Base-by-base conservation (phyloP, 2,329 filamentous ascomycete genomes). In the Stagonosporopsis vannaccii region DNA sequence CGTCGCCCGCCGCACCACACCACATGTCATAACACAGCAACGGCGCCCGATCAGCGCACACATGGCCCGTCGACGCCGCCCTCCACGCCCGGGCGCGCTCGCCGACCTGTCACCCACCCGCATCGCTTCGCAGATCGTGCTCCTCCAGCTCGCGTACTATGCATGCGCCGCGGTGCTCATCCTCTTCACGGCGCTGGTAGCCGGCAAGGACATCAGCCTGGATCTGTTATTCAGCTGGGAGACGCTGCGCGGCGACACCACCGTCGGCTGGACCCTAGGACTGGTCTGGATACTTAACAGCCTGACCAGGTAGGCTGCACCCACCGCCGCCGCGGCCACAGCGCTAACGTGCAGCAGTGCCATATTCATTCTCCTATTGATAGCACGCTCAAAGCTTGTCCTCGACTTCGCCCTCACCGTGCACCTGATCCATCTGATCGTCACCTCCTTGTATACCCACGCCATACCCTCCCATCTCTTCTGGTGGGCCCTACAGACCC, bases 341-440 rank as follows among this genome's bases (percentile, higher is more conserved):
- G 15, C 33, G 15, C 65, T 72, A 48, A 75, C 50, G 11, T 13
- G 22, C 30, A 1, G 56, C 70, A 98, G 94, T 73, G 87, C 91
- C 37, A 86, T 96, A 56, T 90, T 92, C 37, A 89, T 97, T 55
- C 86, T 97, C 46, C 79, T 94, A 50, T 81, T 98, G 55, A 87
- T 99, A 65, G 88, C 89, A 19, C 91, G 95, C 60, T 95, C 90
- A 43, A 98, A 98, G 76, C 89, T 98, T 58, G 90, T 98, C 46
- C 92, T 92, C 65, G 95, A 99, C 78, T 99, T 98, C 75, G 91
- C 92, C 28, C 81, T 97, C 22, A 97, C 94, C 2, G 85, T 97
- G 17, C 92, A 96, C 79, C 85, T 90, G 74, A 80, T 97, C 37
- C 91, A 97, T 74, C 84, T 97, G 49, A 62, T 95, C 68, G 77